Evolutionary conservation across 441 rosid genomes (phyloP).

Genomic region (Macaranga tanarius): DNA sequence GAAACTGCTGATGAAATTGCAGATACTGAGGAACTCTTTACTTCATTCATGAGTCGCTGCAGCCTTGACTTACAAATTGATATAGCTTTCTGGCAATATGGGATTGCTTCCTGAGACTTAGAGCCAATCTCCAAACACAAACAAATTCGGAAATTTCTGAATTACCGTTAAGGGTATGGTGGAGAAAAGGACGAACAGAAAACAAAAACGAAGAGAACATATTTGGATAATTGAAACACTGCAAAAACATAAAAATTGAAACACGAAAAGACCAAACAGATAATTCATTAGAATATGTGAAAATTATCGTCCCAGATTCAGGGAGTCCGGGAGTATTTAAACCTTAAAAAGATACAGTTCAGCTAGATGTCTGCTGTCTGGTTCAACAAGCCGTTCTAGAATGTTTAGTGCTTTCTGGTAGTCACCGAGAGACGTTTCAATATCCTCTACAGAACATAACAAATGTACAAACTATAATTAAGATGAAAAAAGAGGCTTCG

Average conservation of each 20-base stretch:
- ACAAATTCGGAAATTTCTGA: constrained; percentile 85
- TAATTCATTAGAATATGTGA: background rate
- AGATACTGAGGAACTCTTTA: constrained; percentile 47
- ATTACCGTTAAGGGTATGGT: constrained; percentile 44
- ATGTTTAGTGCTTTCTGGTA: constrained; percentile 71
- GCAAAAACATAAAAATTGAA: background rate
- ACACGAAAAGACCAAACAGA: background rate
- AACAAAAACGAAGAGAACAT: background rate
- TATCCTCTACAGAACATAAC: constrained; percentile 62
- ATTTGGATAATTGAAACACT: background rate
- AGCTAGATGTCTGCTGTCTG: constrained; percentile 77
- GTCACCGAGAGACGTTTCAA: constrained; percentile 84
- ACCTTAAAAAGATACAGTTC: constrained; percentile 75
- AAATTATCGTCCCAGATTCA: background rate
- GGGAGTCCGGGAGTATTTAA: background rate
- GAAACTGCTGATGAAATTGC: constrained; percentile 48
- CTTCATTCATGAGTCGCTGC: constrained; percentile 57
- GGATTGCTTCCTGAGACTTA: constrained; percentile 72
- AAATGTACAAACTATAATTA: constrained; percentile 10
- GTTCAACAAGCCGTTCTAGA: constrained; percentile 73
- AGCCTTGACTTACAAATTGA: constrained; percentile 68
- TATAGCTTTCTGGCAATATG: constrained; percentile 77
- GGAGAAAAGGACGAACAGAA: constrained; percentile 1
- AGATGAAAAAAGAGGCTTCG: background rate
- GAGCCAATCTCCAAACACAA: constrained; percentile 80